phyloP scores from a whole-genome alignment of 2,329 filamentous ascomycete species.

The Fusarium sulawesiense region DNA sequence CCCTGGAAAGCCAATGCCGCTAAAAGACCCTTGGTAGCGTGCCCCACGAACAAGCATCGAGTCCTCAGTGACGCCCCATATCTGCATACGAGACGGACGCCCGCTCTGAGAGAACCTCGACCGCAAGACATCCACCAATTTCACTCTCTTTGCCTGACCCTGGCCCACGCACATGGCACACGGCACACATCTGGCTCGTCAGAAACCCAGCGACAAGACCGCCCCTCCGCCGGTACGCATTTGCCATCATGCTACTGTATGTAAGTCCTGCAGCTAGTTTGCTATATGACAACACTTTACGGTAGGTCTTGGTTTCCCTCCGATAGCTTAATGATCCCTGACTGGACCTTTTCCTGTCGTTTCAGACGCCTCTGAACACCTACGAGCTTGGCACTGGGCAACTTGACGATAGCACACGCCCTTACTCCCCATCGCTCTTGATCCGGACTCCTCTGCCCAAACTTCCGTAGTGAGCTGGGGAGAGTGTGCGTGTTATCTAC shows the following conservation, averaged over 20 bases:
- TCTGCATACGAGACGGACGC: slow-evolving; percentile 43
- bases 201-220: slow-evolving; percentile 23
- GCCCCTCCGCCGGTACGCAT: slow-evolving; percentile 31
- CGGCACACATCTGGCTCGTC: slow-evolving; percentile 32
- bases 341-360: slow-evolving; percentile 40
- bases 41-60: slow-evolving; percentile 37
- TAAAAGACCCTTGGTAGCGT: slow-evolving; percentile 39
- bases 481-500: slow-evolving; percentile 28
- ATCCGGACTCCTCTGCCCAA: slow-evolving; percentile 33
- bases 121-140: slow-evolving; percentile 35
- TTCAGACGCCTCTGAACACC: slow-evolving; percentile 34
- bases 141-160: slow-evolving; percentile 37
- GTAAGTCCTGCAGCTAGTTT: slow-evolving; percentile 41
- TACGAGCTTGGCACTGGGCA: slow-evolving; percentile 43
- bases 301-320: slow-evolving; percentile 38
- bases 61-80: slow-evolving; percentile 41
- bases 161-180: slow-evolving; percentile 43
- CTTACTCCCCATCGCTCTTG: slow-evolving; percentile 27
- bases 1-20: slow-evolving; percentile 13
- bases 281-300: slow-evolving; percentile 41
- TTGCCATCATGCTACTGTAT: slow-evolving; percentile 21
- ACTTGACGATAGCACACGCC: slow-evolving; percentile 43
- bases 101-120: slow-evolving; percentile 40
- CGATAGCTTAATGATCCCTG: slow-evolving; percentile 46
- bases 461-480: slow-evolving; percentile 30